Base-by-base conservation (phyloP, 257 asterid species). In the Solanum bulbocastanum region DNA sequence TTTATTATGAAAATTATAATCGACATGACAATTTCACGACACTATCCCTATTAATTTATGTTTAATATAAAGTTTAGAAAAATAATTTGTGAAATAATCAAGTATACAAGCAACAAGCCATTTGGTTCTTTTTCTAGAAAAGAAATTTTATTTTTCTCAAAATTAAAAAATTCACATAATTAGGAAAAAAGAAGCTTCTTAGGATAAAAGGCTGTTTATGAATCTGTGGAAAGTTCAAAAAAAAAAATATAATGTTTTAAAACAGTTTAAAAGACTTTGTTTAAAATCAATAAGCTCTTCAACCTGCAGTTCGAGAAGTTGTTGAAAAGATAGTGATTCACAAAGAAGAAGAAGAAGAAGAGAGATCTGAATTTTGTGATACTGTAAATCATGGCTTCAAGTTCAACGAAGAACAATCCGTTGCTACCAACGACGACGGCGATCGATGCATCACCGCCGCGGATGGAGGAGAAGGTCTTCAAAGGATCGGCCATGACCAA, bases 401-500 rank as follows among this genome's bases (percentile, higher is more conserved):
- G 52, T 86, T 86, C 83, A 76, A n/a, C 66, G 35, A 86, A 72
- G 72, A 91, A 91, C 93, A 89, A 83, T 91, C 87, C 94, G 88
- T 27, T 93, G 89, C 91, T 97, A 23, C 98, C 98, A 1, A 90
- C 89, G 90, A 91, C 94, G 89, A 85, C 93, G 74, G 83, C 71
- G 86, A 98, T 93, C 87, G 99, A 95, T 90, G 85, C 96, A 86
- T 86, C 93, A 90, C 86, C 95, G 32, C 37, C 52, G 18, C 83
- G 88, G 62, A 88, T 91, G 89, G 99, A 97, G 60, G 98, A 97
- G 89, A 96, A 93, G 93, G 88, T 96, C 89, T 96, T 97, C 91
- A 97, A 93, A 91, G 98, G 99, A 87, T 97, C 99, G 76, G 91
- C 94, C 83, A 97, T 97, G 99, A 93, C 98, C 71, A 93, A 94